Evolutionary conservation across 257 asterid species (phyloP).

Genomic region (Mitragyna speciosa): DNA sequence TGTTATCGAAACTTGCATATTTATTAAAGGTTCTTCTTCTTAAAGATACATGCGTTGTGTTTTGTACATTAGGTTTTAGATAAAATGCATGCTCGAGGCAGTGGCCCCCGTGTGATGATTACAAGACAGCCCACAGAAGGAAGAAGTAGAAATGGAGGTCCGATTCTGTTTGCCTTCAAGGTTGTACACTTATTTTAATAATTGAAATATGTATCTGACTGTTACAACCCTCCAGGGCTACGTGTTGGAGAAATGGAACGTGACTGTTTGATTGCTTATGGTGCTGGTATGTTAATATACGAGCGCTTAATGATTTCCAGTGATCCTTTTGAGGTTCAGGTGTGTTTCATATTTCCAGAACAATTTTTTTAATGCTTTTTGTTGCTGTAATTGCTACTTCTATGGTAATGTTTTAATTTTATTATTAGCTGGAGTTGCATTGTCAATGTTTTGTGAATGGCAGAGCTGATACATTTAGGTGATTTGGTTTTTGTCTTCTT

Average conservation of each 20-base stretch:
- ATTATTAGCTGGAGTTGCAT: background rate
- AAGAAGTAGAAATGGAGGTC: constrained; percentile 88
- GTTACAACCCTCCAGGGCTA: constrained; percentile 51
- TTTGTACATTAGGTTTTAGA: constrained; percentile 65
- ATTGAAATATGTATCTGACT: constrained; percentile 18
- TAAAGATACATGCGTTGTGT: constrained; percentile 8
- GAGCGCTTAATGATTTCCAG: constrained; percentile 94
- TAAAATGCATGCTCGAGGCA: constrained; percentile 98
- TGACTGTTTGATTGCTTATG: constrained; percentile 96
- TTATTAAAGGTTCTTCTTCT: background rate
- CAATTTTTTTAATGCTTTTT: no score
- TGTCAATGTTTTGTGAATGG: background rate
- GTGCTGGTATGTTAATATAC: constrained; percentile 87
- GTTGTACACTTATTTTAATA: background rate
- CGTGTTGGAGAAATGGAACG: constrained; percentile 99
- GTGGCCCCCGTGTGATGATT: constrained; percentile 82
- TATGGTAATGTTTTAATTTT: background rate
- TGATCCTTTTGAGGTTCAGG: constrained; percentile 97
- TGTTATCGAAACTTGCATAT: background rate
- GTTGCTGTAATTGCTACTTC: background rate
- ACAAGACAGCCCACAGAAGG: constrained; percentile 99
- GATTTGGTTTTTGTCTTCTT: background rate
- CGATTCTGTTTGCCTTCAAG: constrained; percentile 8
- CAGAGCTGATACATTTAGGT: background rate
- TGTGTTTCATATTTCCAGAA: constrained; percentile 24